Base-by-base conservation (phyloP, 257 asterid species). In the Solanum etuberosum region DNA sequence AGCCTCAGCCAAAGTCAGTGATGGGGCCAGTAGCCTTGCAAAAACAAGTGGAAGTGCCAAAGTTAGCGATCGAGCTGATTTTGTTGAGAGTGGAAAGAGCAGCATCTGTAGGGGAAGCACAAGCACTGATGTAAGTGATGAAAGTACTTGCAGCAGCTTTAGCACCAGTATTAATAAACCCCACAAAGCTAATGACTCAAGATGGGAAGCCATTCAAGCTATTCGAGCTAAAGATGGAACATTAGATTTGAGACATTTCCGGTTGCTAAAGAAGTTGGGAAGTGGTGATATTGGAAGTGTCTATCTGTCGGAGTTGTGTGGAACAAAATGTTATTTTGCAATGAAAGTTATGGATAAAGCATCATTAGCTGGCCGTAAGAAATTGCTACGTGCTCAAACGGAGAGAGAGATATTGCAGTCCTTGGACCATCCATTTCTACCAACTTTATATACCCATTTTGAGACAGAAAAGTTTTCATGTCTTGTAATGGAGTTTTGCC, bases 221-320 rank as follows among this genome's bases (percentile, higher is more conserved):
- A 43, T 78, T 48, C 84, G 84, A 78, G 40, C 84, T 78, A 78
- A 78, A 78, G 38, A 78, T 43, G 84, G 84, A 16, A 23, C 38
- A 6, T 27, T 78, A 34, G 84, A 78, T 27, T 78, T 78, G 84
- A 78, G 84, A 43, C 84, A 78, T 46, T 78, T 78, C 84, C 65
- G 84, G 27, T 78, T 78, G 84, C 65, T 78, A 27, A 78, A 78
- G 65, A 78, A 78, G 84, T 78, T 78, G 27, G 84, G 84, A 78
- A 43, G 84, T 78, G 84, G 84, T 78, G 84, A 78, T 78, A 78
- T 78, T 78, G 84, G 84, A 78, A 78, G 84, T 9, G 84, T 78
- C 16, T 43, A 78, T 43, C 84, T 78, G 18, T 78, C 84, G 10
- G 84, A 78, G 38, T 9, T 78, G n/a, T 78, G 84, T 78, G 84